phyloP scores from a whole-genome alignment of 257 asterid species.

The Capsicum rhomboideum region DNA sequence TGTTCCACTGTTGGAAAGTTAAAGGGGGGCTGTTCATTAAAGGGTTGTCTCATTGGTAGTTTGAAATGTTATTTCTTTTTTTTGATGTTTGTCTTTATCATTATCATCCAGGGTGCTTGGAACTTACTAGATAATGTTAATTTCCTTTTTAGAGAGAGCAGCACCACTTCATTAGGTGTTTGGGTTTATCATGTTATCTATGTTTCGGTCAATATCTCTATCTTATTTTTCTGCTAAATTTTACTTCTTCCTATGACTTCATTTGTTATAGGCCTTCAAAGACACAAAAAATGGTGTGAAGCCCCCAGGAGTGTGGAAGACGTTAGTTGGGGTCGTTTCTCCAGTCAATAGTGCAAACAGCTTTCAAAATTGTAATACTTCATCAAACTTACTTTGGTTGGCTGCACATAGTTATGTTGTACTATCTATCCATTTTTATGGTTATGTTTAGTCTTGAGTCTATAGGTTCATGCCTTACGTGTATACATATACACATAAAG shows the following conservation, averaged over 20 bases:
- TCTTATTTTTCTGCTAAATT: neutral
- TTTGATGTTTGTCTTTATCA: neutral
- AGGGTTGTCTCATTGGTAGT: neutral
- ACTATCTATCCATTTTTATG: neutral
- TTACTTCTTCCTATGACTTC: neutral
- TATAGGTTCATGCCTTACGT: neutral
- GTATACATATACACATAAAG: neutral
- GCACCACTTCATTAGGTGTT: neutral
- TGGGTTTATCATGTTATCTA: neutral
- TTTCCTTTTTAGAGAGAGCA: neutral
- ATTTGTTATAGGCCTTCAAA: slow-evolving; percentile 51
- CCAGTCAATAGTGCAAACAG: slow-evolving; percentile 36
- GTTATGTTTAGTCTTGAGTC: neutral
- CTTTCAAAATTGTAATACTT: slow-evolving; percentile 38
- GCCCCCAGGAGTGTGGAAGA: slow-evolving; percentile 80
- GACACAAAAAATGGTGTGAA: slow-evolving; percentile 43
- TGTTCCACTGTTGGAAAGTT: neutral
- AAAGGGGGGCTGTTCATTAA: neutral
- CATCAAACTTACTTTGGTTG: neutral
- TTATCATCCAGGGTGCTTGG: neutral
- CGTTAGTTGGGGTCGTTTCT: slow-evolving; percentile 51
- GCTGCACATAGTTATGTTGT: neutral
- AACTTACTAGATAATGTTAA: neutral
- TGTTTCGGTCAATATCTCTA: neutral
- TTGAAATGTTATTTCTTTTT: neutral